Evolutionary conservation across 371 early-diverging fungal species (phyloP).

Genomic region (Mortierella sp.): DNA sequence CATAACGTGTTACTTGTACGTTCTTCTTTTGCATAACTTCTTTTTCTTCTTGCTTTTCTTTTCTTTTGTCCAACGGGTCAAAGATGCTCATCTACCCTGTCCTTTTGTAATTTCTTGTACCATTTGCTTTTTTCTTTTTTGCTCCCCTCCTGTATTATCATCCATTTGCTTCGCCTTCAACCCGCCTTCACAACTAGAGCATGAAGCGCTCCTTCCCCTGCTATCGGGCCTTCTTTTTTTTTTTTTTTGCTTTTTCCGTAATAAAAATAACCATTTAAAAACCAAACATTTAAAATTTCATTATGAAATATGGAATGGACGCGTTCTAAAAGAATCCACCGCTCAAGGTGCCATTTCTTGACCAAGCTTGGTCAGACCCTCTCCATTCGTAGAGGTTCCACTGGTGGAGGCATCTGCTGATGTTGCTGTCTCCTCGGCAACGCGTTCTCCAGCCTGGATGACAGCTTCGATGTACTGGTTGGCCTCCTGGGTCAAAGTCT

Average conservation of each 20-base stretch:
- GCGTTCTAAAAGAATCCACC: not conserved
- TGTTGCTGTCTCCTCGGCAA: not conserved
- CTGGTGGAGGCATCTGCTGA: not conserved
- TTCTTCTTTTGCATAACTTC: not conserved
- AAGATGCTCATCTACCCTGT: not conserved
- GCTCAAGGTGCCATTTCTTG: not conserved
- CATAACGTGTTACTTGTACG: not conserved
- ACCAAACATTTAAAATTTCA: not conserved
- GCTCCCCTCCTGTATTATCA: not conserved
- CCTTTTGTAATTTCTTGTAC: conserved; percentile 10
- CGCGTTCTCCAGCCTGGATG: conserved; percentile 28
- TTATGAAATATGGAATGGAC: not conserved
- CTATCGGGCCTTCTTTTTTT: no score
- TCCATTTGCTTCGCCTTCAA: not conserved
- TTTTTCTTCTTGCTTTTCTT: not conserved
- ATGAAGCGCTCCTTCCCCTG: not conserved
- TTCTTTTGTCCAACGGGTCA: not conserved
- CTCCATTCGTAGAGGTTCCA: not conserved
- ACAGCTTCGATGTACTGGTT: conserved; percentile 36
- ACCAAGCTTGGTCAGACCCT: conserved; percentile 1
- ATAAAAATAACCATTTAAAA: not conserved
- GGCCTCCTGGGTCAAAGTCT: conserved; percentile 31
- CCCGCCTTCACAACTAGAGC: not conserved
- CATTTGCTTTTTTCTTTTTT: not conserved
- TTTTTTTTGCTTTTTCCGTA: not conserved